Evolutionary conservation across 225 moss, liverwort and hornwort species (phyloP), one percentile per base, ranked within the genome.

Genomic region (Straminergon stramineum): DNA sequence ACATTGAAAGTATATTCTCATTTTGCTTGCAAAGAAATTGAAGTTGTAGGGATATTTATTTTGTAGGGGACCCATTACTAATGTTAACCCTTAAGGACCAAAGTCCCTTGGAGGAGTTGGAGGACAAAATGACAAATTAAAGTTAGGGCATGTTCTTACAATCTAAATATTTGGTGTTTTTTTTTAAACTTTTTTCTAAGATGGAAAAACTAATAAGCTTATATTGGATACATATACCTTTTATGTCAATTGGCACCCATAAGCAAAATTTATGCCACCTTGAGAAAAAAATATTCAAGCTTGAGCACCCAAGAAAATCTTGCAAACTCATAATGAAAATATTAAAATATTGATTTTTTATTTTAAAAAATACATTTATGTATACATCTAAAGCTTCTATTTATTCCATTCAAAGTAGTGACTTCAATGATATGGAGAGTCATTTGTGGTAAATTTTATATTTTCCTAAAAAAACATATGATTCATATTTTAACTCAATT

Each of bases 391-490:
- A 52, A 74, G 12, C 7, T 52, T 52, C 52, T 51, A 11, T 7
- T 5, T 48, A 10, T 30, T 75, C 30, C 74, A 30, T 32, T 32
- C 14, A 2, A 21, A 76, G 4, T 13, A 53, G 3, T 32, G 5
- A 11, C 52, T 52, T 52, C 8, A 76, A 21, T 52, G 21, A 32
- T 21, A 34, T 76, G 5, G 52, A 76, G 13, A 21, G 1, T 52
- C 20, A 34, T 34, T 52, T 52, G 4, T 0, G 0, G 0, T 0
- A 0, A 34, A 19, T 20, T 1, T 32, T 31, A 52, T 32, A 51
- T 75, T 51, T 51, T 51, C 4, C 0, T 10, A 18, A 10, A 75
- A 75, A 75, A 32, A 75, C 0, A 19, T 19, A 12, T 19, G 4
- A 32, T 51, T 32, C 11, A 75, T 5, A 32, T 51, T 51, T 5